These are phyloP conservation scores for Haberlea rhodopensis DNA, from an alignment of 257 asterid genomes.

Conservation along the genomic window DNA sequence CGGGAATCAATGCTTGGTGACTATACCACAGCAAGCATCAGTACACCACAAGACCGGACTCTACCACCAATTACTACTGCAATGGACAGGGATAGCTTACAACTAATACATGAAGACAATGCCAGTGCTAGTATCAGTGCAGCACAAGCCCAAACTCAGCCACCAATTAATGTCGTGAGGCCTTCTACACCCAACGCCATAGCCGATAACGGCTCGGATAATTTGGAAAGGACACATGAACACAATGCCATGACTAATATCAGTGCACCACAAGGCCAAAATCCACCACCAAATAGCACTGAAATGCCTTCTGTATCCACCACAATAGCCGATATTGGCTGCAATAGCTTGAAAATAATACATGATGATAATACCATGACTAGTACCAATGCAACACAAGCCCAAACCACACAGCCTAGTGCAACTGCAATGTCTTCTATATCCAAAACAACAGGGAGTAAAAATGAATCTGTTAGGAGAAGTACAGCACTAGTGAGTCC, in stretches of 20 bases:
- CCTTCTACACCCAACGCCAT: neutral
- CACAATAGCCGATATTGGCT: conserved; percentile 17
- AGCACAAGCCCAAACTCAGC: neutral
- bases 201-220: conserved; percentile 48
- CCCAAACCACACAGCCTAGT: neutral
- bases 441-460: neutral
- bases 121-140: neutral
- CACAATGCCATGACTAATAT: conserved; percentile 34
- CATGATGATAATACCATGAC: neutral
- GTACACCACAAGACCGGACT: conserved; percentile 45
- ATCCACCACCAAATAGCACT: conserved; percentile 44
- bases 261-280: conserved; percentile 42
- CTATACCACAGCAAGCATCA: conserved; percentile 31
- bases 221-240: conserved; percentile 46
- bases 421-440: neutral
- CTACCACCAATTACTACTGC: conserved; percentile 43
- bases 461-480: neutral
- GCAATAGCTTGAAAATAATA: neutral
- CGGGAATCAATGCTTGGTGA: conserved; percentile 47
- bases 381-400: neutral
- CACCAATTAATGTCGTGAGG: no score
- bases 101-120: no score
- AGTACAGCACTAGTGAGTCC: neutral
- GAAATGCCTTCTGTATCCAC: conserved; percentile 36
- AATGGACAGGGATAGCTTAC: neutral